Evolutionary conservation across 129 eudicot species (phyloP), one percentile per base, ranked within the genome.

Genomic region (Helichrysum umbraculigerum): DNA sequence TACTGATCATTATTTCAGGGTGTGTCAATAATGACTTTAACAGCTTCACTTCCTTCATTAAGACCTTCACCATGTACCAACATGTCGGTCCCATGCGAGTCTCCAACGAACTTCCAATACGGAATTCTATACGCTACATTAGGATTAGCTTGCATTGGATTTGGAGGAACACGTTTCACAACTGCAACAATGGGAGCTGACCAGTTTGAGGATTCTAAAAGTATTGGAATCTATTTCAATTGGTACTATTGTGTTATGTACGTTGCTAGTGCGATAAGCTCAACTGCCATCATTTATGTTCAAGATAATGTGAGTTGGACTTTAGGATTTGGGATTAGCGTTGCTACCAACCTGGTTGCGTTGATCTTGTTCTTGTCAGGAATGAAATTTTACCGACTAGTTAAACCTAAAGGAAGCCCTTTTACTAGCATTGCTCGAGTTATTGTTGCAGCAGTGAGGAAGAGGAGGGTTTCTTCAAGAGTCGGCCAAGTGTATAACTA

Each of bases 251-350:
- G 81, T 64, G 33, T 63, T 35, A 10, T 60, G 32, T 80, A 83
- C 70, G 14, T 17, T 50, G 75, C 77, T 6, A 7, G 50, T 34
- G 60, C 82, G 9, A 75, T 86, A 14, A 75, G 84, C 19, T 30
- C 73, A 28, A 82, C 92, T 3, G 86, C 68, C 35, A 79, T 86
- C 35, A 80, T 87, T 35, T 87, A 81, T 39, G 74, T 90, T 19
- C 83, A 90, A 78, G 92, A 85, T 72, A 90, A 77, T 33, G 81
- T 86, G 72, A 79, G 90, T 33, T 90, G 96, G 96, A 32, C 67
- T 1, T 57, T 76, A 61, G 90, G 90, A 19, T 83, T 83, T 52
- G 89, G 83, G 25, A 63, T 91, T 15, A 16, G 87, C 37, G 75
- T 77, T 8, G 87, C 34, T 29, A 83, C 86, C 10, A 88, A 84